These are phyloP conservation scores for Fusarium udum DNA, from an alignment of 2,329 filamentous ascomycete species.

Conservation along the genomic window DNA sequence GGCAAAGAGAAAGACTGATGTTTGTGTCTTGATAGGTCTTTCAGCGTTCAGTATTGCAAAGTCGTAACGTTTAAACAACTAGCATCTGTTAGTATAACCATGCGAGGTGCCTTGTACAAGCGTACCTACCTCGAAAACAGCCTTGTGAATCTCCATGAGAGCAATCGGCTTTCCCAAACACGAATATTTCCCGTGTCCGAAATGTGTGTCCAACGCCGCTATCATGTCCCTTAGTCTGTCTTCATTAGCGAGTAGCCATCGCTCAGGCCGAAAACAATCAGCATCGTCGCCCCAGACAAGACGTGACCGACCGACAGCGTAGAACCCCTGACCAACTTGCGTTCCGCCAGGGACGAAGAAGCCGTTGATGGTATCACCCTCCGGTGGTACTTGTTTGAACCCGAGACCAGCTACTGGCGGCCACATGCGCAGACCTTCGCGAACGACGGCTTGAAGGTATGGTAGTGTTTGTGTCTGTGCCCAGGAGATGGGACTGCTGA, in stretches of 20 bases:
- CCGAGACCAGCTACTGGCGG: conserved; percentile 63
- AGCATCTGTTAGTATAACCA: not conserved
- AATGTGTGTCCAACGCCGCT: conserved; percentile 53
- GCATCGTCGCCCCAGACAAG: conserved; percentile 61
- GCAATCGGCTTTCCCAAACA: conserved; percentile 60
- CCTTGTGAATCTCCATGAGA: conserved; percentile 59
- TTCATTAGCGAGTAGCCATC: conserved; percentile 58
- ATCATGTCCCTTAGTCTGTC: conserved; percentile 49
- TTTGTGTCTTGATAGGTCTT: conserved; percentile 46
- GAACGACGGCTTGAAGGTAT: conserved; percentile 67
- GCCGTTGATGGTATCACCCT: conserved; percentile 62
- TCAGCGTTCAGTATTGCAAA: conserved; percentile 48
- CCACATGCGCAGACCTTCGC: conserved; percentile 64
- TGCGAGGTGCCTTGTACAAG: rapidly evolving
- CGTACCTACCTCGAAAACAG: conserved; percentile 55
- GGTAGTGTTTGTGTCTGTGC: conserved; percentile 57
- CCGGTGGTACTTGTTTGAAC: conserved; percentile 62
- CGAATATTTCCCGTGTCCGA: conserved; percentile 56
- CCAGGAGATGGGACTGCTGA: conserved; percentile 55
- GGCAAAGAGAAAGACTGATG: conserved; percentile 49
- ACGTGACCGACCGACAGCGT: conserved; percentile 61
- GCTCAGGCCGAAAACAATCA: conserved; percentile 62
- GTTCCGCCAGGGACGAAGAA: conserved; percentile 62
- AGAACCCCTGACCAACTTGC: conserved; percentile 62
- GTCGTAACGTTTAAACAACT: conserved; percentile 49